These are phyloP conservation scores for Coccomyxa sp. DNA, from an alignment of 139 green algal species.

Conservation along the genomic window DNA sequence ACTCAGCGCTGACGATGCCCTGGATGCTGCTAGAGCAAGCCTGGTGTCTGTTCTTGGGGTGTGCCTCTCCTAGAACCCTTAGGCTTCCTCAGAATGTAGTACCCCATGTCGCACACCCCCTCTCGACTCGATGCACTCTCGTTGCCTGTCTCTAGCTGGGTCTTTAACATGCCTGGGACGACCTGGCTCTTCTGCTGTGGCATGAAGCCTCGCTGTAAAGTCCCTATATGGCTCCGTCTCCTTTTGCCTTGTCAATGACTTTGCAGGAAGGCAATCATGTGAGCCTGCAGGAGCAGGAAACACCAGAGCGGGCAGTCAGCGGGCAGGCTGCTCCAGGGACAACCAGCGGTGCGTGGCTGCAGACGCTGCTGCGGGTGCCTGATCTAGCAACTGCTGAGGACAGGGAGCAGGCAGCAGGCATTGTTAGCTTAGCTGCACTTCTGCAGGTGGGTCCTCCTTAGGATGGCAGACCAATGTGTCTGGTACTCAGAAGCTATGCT, in stretches of 20 bases:
- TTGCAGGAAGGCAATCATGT: no score
- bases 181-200: no score
- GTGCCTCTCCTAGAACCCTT: background rate
- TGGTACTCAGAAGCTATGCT: background rate
- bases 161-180: background rate
- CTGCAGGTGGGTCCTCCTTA: background rate
- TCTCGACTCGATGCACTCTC: no score
- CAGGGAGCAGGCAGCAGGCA: slow-evolving; percentile 13
- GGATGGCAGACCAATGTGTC: background rate
- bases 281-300: no score
- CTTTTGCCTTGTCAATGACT: no score
- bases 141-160: background rate
- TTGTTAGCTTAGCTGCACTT: background rate
- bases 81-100: background rate
- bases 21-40: slow-evolving; percentile 15
- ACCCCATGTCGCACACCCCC: background rate
- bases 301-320: no score
- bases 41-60: slow-evolving; percentile 1
- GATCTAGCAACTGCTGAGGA: slow-evolving; percentile 27
- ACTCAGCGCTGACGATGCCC: slow-evolving; percentile 42
- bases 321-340: no score
- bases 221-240: no score
- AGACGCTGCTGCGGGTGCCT: slow-evolving; percentile 27
- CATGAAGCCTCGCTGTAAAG: no score
- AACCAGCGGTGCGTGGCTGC: background rate